A percentile compares a stretch with the other conserved stretches of the same genome.
Conservation (phyloP, 2,329 filamentous ascomycete species). For the Didymella segeticola region DNA sequence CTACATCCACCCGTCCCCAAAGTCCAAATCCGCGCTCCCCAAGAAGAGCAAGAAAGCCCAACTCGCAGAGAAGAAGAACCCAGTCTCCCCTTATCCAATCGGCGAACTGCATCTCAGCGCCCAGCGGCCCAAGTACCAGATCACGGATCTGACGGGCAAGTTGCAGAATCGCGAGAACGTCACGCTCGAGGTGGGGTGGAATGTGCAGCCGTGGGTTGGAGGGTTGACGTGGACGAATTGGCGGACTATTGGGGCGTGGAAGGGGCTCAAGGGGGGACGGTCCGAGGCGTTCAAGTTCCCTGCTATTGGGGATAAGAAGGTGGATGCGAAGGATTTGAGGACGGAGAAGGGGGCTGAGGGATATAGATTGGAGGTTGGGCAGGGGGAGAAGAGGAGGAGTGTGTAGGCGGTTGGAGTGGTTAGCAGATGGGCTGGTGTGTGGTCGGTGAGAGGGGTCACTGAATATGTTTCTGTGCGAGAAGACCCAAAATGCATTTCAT, state of each 20-base stretch:
- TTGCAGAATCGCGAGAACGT: slow-evolving; percentile 78
- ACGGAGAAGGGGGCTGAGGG: slow-evolving; percentile 59
- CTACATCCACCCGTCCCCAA: slow-evolving; percentile 64
- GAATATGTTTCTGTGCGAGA: too few relatives aligned
- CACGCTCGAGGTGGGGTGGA: slow-evolving; percentile 85
- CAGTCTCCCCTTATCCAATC: slow-evolving; percentile 51
- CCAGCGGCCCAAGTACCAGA: slow-evolving; percentile 94
- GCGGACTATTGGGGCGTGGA: slow-evolving; percentile 65
- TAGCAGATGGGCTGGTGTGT: too few relatives aligned
- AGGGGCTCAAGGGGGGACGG: slow-evolving; percentile 67
- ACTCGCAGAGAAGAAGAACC: slow-evolving; percentile 17
- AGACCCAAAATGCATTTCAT: background rate
- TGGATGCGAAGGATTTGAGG: slow-evolving; percentile 55
- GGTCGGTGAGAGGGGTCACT: background rate
- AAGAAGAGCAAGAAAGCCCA: slow-evolving; percentile 27
- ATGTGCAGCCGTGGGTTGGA: slow-evolving; percentile 97
- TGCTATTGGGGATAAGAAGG: slow-evolving; percentile 70
- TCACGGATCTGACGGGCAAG: slow-evolving; percentile 84
- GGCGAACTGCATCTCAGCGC: slow-evolving; percentile 80
- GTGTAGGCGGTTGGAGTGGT: too few relatives aligned
- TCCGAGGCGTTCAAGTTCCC: slow-evolving; percentile 72
- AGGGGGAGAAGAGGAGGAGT: slow-evolving; percentile 36
- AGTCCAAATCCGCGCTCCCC: slow-evolving; percentile 57
- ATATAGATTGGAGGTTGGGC: slow-evolving; percentile 52
- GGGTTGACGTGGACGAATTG: slow-evolving; percentile 75